Evolutionary conservation across 1,284 basidiomycete genomes (phyloP), one percentile per base, ranked within the genome.

Genomic region (Exobasidium cylindrosporum): DNA sequence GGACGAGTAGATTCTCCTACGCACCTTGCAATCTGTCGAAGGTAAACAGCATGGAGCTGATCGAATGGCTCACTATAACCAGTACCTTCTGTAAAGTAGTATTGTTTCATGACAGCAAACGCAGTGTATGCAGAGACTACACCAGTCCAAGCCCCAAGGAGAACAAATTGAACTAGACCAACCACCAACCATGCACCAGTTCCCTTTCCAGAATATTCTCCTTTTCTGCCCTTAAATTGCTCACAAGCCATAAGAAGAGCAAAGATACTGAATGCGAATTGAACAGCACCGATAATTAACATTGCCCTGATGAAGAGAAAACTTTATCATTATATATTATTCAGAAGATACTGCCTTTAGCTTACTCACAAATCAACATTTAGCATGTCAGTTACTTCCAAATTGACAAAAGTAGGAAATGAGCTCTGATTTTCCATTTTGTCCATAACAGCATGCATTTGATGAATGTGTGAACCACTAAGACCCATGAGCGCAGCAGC

Each of bases 141-240:
- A 46, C 69, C 72, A 17, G 67, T 43, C 7, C 52, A 69, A 1
- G 71, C 71, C 17, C 71, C 72, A 23, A 56, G 58, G 13, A 73
- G 62, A 1, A 67, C 4, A 11, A 74, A 46, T 21, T 68, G 64
- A 13, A 65, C 63, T 29, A 74, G 30, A 0, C 72, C 72, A 2
- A 71, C 65, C 0, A 74, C 35, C 24, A 71, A 44, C 54, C 70
- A 73, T 0, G 65, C 70, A 7, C 61, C 65, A 4, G 72, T 74
- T 21, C 72, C 72, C 52, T 73, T 74, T 14, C 72, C 72, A 2
- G 68, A 66, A 7, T 71, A 45, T 57, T 74, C 71, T 32, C 72
- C 72, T 0, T 68, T 44, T 23, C 71, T 55, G 50, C 66, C 67
- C 4, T 65, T 65, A 45, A 74, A 74, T 53, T 74, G 72, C 6